These are phyloP conservation scores for Melanopsichium pennsylvanicum DNA, from an alignment of 1,284 basidiomycete species.

Conservation along the genomic window DNA sequence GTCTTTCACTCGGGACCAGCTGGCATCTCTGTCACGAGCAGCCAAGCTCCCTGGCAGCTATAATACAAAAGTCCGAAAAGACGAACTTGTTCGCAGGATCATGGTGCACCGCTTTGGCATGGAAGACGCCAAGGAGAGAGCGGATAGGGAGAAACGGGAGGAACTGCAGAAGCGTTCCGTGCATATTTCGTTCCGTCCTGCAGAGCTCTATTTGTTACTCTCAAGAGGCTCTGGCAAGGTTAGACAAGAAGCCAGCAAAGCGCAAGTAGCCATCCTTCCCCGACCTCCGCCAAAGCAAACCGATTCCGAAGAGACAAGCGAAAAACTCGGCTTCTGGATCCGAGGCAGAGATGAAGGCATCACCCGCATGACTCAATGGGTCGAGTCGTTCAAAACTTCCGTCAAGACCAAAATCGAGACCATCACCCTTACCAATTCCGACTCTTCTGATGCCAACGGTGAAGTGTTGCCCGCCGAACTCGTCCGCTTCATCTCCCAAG, in stretches of 20 bases:
- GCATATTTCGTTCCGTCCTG: conserved; percentile 20
- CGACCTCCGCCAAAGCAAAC: conserved; percentile 7
- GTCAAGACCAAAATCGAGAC: conserved; percentile 22
- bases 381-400: conserved; percentile 26
- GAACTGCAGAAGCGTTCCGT: conserved; percentile 25
- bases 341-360: conserved; percentile 32
- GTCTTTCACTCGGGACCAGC: conserved; percentile 44
- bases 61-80: conserved; percentile 15
- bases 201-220: conserved; percentile 40
- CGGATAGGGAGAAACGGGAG: conserved; percentile 23
- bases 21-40: conserved; percentile 16
- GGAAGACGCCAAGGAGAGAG: conserved; percentile 25
- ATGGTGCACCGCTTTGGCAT: conserved; percentile 43
- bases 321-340: conserved; percentile 39
- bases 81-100: conserved; percentile 32
- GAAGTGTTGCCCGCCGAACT: conserved; percentile 21
- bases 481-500: conserved; percentile 29
- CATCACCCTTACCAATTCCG: too few relatives aligned
- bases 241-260: conserved; percentile 25
- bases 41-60: conserved; percentile 35
- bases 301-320: not conserved
- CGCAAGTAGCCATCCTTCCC: conserved; percentile 25
- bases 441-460: too few relatives aligned
- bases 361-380: conserved; percentile 29
- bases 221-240: conserved; percentile 18